Evolutionary conservation across 1,284 basidiomycete genomes (phyloP).

Genomic region (Austropuccinia psidii): DNA sequence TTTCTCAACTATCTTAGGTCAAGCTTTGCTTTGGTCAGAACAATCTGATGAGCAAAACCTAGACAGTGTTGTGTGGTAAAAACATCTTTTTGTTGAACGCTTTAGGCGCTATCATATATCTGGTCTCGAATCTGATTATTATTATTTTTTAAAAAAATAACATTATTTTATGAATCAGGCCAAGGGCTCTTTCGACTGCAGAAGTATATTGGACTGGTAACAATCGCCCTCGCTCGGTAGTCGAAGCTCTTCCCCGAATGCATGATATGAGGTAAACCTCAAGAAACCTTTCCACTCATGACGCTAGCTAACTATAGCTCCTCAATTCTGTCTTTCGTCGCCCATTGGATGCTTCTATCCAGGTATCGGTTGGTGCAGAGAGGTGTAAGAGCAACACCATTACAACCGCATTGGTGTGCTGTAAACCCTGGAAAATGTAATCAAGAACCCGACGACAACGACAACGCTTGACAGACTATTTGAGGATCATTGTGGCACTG

Average conservation of each 20-base stretch:
- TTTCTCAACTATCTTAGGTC: too few relatives aligned
- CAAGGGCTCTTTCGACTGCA: constrained; percentile 65
- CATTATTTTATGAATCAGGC: constrained; percentile 45
- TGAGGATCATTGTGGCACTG: too few relatives aligned
- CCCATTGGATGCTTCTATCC: background rate
- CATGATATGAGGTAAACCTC: constrained; percentile 59
- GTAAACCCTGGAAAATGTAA: constrained; percentile 54
- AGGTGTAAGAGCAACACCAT: constrained; percentile 60
- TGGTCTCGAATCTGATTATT: background rate
- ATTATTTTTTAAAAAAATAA: background rate
- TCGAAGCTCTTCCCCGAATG: constrained; percentile 62
- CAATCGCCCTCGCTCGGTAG: constrained; percentile 43
- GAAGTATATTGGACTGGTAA: constrained; percentile 75
- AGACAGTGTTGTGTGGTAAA: constrained; percentile 60
- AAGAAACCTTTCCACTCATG: background rate
- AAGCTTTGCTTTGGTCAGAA: constrained; percentile 70
- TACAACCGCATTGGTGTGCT: constrained; percentile 77
- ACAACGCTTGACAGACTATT: too few relatives aligned
- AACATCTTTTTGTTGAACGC: background rate
- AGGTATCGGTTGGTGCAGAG: constrained; percentile 57
- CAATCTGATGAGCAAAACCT: constrained; percentile 64
- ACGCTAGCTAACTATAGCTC: too few relatives aligned
- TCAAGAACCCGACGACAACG: too few relatives aligned
- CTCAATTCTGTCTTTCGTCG: background rate
- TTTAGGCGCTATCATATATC: background rate